These are phyloP conservation scores for Macrocystidia cucumis DNA, from an alignment of 1,284 basidiomycete species.

Conservation along the genomic window DNA sequence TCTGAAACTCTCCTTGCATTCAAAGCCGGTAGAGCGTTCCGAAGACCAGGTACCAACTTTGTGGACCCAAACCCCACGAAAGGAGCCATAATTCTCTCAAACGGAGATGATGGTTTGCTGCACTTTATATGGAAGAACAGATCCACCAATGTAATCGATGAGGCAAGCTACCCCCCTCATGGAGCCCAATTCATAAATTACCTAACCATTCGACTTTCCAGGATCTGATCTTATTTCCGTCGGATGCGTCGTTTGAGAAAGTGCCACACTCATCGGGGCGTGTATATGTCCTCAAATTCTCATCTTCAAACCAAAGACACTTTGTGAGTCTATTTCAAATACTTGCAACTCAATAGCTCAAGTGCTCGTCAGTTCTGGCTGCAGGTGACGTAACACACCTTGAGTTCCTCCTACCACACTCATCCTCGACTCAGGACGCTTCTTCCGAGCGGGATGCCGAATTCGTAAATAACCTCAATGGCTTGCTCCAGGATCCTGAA, in stretches of 20 bases:
- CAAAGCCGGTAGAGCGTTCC: constrained; percentile 72
- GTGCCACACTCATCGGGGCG: constrained; percentile 58
- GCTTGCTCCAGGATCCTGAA: constrained; percentile 56
- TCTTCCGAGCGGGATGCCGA: constrained; percentile 63
- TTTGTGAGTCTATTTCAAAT: constrained; percentile 48
- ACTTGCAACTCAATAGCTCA: constrained; percentile 1
- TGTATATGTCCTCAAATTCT: constrained; percentile 75
- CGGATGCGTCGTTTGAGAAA: constrained; percentile 69
- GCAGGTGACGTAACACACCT: constrained; percentile 46
- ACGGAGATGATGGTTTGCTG: constrained; percentile 65
- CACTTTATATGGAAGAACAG: constrained; percentile 77
- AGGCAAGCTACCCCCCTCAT: constrained; percentile 31
- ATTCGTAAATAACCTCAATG: constrained; percentile 63
- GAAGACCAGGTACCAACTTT: constrained; percentile 55
- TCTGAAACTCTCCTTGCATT: constrained; percentile 58
- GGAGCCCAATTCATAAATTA: constrained; percentile 1
- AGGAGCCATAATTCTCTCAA: constrained; percentile 60
- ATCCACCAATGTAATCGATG: constrained; percentile 46
- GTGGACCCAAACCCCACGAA: constrained; percentile 63
- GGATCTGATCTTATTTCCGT: constrained; percentile 75
- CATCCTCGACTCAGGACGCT: constrained; percentile 40
- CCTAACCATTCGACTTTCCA: constrained; percentile 16
- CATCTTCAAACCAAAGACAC: constrained; percentile 71
- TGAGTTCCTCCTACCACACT: background rate
- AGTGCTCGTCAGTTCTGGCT: constrained; percentile 61